These are phyloP conservation scores for Petunia axillaris DNA, from an alignment of 257 asterid genomes.

Conservation along the genomic window DNA sequence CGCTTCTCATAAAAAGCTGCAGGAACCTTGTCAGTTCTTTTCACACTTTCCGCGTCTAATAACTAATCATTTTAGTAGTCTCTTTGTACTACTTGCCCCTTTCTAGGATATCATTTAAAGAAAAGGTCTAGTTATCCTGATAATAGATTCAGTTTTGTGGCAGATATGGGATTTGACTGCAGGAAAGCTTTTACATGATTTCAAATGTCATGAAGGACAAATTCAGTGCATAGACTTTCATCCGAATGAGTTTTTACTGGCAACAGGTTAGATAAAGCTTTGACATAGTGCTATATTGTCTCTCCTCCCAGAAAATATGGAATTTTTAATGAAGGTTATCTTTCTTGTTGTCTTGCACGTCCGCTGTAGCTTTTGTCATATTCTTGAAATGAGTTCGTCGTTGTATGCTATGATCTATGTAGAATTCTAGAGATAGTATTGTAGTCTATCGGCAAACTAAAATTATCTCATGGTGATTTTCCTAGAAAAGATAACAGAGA, in stretches of 20 bases:
- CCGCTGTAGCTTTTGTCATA: neutral
- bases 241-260: conserved; percentile 93
- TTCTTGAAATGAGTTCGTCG: neutral
- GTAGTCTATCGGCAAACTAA: conserved; percentile 14
- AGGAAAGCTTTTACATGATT: conserved; percentile 94
- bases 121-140: conserved; percentile 29
- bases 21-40: too few relatives aligned
- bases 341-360: conserved; percentile 16
- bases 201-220: conserved; percentile 94
- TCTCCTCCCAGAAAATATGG: neutral
- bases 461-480: neutral
- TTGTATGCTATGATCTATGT: neutral
- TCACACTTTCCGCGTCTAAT: too few relatives aligned
- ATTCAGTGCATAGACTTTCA: conserved; percentile 94
- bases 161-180: conserved; percentile 99
- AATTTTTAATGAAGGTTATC: neutral
- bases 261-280: conserved; percentile 75
- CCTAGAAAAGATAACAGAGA: conserved; percentile 4
- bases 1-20: too few relatives aligned
- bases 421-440: neutral
- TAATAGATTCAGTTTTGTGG: conserved; percentile 30
- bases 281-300: conserved; percentile 23
- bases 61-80: neutral
- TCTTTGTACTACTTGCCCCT: neutral
- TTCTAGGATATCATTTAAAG: neutral